A percentile compares a stretch with the other conserved stretches of the same genome.
Conservation (phyloP, 2,329 filamentous ascomycete genomes). For the Plectosphaerella sp. region DNA sequence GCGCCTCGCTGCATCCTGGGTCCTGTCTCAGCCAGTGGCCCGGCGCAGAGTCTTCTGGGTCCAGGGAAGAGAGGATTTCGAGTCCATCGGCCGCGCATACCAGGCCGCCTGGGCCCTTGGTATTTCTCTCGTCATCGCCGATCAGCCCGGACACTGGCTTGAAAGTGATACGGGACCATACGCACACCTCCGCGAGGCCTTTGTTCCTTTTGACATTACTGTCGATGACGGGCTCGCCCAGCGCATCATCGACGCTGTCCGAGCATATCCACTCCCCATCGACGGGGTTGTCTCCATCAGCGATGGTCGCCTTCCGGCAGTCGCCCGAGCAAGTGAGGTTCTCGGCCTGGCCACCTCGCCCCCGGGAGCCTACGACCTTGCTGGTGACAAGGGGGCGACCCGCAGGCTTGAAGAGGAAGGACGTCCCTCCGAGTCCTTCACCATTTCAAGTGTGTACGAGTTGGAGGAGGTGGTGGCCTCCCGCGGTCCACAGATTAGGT, state of each 20-base stretch:
- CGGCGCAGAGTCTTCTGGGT: background rate
- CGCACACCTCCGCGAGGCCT: conserved; percentile 23
- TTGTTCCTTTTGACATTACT: conserved; percentile 22
- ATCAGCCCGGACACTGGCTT: conserved; percentile 32
- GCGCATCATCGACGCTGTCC: conserved; percentile 23
- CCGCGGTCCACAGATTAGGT: conserved; percentile 6
- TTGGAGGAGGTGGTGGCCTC: conserved; percentile 10
- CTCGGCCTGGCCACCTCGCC: conserved; percentile 25
- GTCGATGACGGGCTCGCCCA: conserved; percentile 18
- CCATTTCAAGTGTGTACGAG: conserved; percentile 9
- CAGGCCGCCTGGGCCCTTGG: conserved; percentile 24
- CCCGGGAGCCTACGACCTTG: conserved; percentile 19
- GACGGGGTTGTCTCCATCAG: conserved; percentile 31
- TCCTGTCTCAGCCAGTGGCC: background rate
- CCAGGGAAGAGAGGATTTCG: background rate
- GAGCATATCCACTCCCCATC: conserved; percentile 15
- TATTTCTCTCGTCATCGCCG: conserved; percentile 29
- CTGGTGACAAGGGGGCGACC: conserved; percentile 24
- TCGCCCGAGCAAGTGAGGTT: conserved; percentile 23
- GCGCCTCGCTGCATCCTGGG: background rate
- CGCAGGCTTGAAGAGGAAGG: conserved; percentile 14
- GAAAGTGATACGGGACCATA: conserved; percentile 14
- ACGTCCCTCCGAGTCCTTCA: conserved; percentile 8
- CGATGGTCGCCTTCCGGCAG: conserved; percentile 20
- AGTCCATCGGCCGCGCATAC: background rate